Evolutionary conservation across 129 eudicot genomes (phyloP).

Genomic region (Pseudognaphalium luteoalbum): DNA sequence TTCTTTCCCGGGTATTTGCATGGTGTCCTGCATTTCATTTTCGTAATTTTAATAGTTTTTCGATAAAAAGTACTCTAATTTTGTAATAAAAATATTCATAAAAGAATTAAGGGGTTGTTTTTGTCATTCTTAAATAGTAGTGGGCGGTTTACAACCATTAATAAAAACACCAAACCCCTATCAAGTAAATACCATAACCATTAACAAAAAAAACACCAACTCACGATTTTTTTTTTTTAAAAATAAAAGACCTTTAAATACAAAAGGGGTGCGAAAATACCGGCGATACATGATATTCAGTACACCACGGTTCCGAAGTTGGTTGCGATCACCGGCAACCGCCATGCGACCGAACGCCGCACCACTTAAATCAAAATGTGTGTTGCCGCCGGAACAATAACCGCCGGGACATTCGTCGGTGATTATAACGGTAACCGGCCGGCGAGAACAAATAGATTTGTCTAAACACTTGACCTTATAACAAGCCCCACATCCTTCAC

Average conservation of each 20-base stretch:
- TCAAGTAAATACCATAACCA: neutral
- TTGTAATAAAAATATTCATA: neutral
- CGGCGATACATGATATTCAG: conserved; percentile 63
- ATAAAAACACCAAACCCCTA: neutral
- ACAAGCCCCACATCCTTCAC: conserved; percentile 98
- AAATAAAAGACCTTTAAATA: conserved; percentile 31
- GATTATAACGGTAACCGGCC: conserved; percentile 77
- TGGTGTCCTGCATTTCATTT: conserved; percentile 55
- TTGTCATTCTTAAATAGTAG: conserved; percentile 12
- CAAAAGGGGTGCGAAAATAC: conserved; percentile 33
- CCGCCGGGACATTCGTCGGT: conserved; percentile 95
- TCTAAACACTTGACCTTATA: conserved; percentile 89
- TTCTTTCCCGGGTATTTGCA: conserved; percentile 85
- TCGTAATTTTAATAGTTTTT: too few relatives aligned
- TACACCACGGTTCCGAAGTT: conserved; percentile 77
- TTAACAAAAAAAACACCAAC: neutral
- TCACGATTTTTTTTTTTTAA: too few relatives aligned
- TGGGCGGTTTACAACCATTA: conserved; percentile 1
- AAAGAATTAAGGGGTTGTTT: neutral
- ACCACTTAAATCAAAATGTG: conserved; percentile 96
- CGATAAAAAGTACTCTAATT: too few relatives aligned
- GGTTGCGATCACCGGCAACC: conserved; percentile 57
- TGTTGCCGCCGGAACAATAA: conserved; percentile 60
- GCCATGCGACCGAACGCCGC: conserved; percentile 97
- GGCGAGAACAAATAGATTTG: conserved; percentile 69